phyloP scores from a whole-genome alignment of 192 early-diverging fungal species.

The Radiomyces spectabilis region DNA sequence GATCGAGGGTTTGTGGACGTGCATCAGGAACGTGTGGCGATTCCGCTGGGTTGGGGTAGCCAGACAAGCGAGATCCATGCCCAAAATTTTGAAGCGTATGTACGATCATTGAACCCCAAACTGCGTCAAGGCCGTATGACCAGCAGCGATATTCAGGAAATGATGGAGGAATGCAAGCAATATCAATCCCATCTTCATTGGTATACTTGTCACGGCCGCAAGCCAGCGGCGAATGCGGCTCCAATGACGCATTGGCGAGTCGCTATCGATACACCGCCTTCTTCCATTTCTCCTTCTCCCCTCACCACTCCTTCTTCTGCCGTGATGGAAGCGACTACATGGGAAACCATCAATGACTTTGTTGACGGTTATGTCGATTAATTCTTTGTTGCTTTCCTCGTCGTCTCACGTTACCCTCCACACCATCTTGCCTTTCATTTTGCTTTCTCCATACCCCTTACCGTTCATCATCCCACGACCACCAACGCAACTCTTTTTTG shows the following conservation, averaged over 20 bases:
- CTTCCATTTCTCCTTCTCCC: too few relatives aligned
- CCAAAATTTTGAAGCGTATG: slow-evolving; percentile 1
- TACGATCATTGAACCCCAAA: neutral
- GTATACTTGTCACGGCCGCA: slow-evolving; percentile 18
- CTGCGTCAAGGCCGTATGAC: neutral
- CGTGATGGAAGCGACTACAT: too few relatives aligned
- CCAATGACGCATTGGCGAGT: too few relatives aligned
- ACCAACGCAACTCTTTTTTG: too few relatives aligned
- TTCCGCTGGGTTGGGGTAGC: slow-evolving; percentile 8
- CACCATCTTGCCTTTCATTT: too few relatives aligned
- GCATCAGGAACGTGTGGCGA: neutral
- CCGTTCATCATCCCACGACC: too few relatives aligned
- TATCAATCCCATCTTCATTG: slow-evolving; percentile 16
- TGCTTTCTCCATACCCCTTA: too few relatives aligned
- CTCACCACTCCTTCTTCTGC: too few relatives aligned
- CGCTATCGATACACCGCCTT: too few relatives aligned
- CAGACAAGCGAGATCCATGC: slow-evolving; percentile 2
- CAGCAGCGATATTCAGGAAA: neutral
- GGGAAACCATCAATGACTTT: slow-evolving; percentile 18
- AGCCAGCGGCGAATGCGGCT: too few relatives aligned
- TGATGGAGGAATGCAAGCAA: neutral
- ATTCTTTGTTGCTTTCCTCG: too few relatives aligned
- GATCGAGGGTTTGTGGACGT: slow-evolving; percentile 3
- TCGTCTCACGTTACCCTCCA: too few relatives aligned
- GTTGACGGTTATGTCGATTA: slow-evolving; percentile 15